Base-by-base conservation (phyloP, 768 basidiomycete species). In the Phlebiopsis gigantea region DNA sequence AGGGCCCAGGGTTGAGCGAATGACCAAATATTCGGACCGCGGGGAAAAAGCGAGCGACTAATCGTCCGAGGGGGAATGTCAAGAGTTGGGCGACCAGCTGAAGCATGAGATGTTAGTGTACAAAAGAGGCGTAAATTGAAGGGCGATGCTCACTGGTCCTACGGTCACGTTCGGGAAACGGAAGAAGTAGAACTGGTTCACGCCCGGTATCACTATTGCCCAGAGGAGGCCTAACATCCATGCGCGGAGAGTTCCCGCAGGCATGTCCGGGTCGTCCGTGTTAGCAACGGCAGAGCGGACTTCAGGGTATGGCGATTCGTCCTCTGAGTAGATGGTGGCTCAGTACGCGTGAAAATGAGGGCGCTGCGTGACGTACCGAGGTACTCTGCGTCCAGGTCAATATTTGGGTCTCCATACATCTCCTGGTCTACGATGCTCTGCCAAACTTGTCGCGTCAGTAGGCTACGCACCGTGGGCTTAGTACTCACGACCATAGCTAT, bases 141-240 rank as follows among this genome's bases (percentile, higher is more conserved):
- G 55, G 21, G 24, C 9, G 21, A 26, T 22, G 65, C 68, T 25
- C 19, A 71, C 71, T 15, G 56, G 55, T 17, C 44, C 53, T 30
- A 78, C 52, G 7, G 22, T 21, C 31, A 74, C 68, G 10, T 73
- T 69, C 1, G 87, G 87, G 64, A 81, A 88, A 25, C 87, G 80
- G 60, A 88, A 81, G 68, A 79, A 85, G 68, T 88, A 88, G 71
- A 88, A 89, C 62, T 88, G 87, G 68, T 90, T 90, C 74, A 89
- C 75, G 45, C 87, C 85, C 0, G 88, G 77, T 17, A 90, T 75
- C 43, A 90, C 15, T 59, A 85, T 70, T 0, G 84, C 74, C 77
- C 80, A 84, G 17, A 62, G 25, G 39, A 73, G 22, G 43, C 74
- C 74, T 34, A 74, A 65, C 42, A 64, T 46, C 74, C 74, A 75